phyloP scores from a whole-genome alignment of 345 rosid species.

The Pistacia vera region DNA sequence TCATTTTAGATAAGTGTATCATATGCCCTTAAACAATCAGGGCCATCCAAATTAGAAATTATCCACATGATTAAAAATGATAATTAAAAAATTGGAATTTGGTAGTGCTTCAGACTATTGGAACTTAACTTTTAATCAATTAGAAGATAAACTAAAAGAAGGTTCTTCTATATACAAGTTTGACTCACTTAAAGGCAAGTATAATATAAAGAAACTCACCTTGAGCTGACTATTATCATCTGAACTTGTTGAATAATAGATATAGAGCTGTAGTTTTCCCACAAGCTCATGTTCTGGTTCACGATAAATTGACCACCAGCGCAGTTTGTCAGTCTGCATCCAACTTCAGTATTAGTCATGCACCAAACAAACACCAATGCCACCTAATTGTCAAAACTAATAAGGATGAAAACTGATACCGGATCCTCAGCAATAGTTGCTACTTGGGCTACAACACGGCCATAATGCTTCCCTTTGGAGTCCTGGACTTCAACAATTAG shows the following conservation, averaged over 20 bases:
- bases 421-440: constrained; percentile 76
- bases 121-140: constrained; percentile 2
- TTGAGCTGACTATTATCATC: constrained; percentile 80
- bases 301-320: constrained; percentile 90
- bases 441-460: constrained; percentile 91
- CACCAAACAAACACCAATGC: constrained; percentile 10
- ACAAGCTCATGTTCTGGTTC: constrained; percentile 95
- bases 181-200: not conserved
- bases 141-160: not conserved
- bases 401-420: constrained; percentile 39
- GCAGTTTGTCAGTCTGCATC: constrained; percentile 82
- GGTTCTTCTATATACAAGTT: not conserved
- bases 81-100: not conserved
- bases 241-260: constrained; percentile 77
- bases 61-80: not conserved
- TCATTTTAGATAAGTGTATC: not conserved
- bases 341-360: constrained; percentile 33
- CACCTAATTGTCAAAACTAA: constrained; percentile 5
- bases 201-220: constrained; percentile 42
- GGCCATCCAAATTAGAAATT: constrained; percentile 6
- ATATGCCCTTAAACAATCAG: not conserved
- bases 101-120: not conserved
- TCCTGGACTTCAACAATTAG: constrained; percentile 86
- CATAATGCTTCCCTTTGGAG: constrained; percentile 79
- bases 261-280: constrained; percentile 84